Base-by-base conservation (phyloP, 176 grass and related monocot species). In the Carex cristatella region DNA sequence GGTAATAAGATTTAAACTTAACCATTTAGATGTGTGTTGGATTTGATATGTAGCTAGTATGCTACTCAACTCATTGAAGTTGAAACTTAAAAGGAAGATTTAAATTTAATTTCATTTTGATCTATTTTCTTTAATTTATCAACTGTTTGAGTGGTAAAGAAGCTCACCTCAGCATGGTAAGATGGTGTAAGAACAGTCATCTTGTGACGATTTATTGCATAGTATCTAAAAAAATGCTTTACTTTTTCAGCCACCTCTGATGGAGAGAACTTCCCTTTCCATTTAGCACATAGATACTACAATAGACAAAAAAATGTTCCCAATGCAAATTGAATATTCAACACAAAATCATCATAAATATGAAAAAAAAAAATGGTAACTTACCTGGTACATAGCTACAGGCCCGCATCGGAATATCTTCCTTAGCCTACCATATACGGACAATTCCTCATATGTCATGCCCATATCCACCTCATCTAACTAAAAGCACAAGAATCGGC, bases 381-480 rank as follows among this genome's bases (percentile, higher is more conserved):
- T 75, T 83, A 95, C 95, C 91, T 93, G 95, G 86, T 93, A 98
- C 95, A 98, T 95, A 32, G 93, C 90, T 79, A 98, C 91, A 86
- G 95, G 95, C 38, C 95, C 93, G 7, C 95, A 98, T 54, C 93
- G 84, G 86, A 98, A 98, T 89, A 98, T 98, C 89, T 98, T 98
- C 70, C 95, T 93, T 37, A 98, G 80, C 85, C 95, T 93, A 69
- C 95, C 95, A 86, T 98, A 98, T 71, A 90, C 86, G 7, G 95
- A 98, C 79, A 98, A 85, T 65, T 98, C 95, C 80, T 98, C 93
- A 14, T 98, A 98, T 16, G 95, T 94, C 95, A 98, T 98, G 84
- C 95, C 95, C 95, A 98, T 98, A 84, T 98, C 95, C 54, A 98
- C 88, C 90, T 98, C 95, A 93, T 98, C 95, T 82, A 98, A 86